Evolutionary conservation across 768 basidiomycete genomes (phyloP), one percentile per base, ranked within the genome.

Genomic region (Xerocomus brunneocitrinus): DNA sequence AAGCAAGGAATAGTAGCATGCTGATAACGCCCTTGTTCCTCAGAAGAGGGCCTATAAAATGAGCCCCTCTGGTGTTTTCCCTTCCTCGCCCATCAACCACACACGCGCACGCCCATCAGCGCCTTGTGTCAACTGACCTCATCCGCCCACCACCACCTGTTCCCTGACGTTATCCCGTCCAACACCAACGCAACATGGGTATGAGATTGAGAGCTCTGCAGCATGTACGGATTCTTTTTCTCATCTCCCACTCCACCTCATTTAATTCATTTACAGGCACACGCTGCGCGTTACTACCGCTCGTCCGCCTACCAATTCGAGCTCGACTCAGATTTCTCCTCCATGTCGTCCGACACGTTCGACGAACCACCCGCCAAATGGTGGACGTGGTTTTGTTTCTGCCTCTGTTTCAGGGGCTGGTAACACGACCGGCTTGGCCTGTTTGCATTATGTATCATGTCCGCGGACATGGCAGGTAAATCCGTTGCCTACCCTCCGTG

Each of bases 361-460:
- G 64, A 67, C 34, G 60, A 65, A 5, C 53, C 47, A 1, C 56
- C 52, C 4, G 10, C 36, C 31, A 65, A 58, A 22, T 67, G 64
- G 62, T 65, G 64, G 58, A 54, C 41, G 14, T 44, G 45, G 32
- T 49, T 45, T 16, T 58, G 58, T 30, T 54, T 58, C 14, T 58
- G 55, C 13, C 35, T 55, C 0, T 70, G 64, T 50, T 58, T 67
- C 57, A 67, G 52, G 51, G 58, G 62, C 14, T 61, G 67, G 67
- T 62, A 28, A 63, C 25, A 38, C 34, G 40, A 53, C 49, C 40
- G 36, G 41, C 31, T 22, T 54, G 43, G 61, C 25, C 25, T 22
- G 42, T 43, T 43, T 16, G 9, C 12, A 27, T 31, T 19, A 25
- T 43, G 53, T 19, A 31, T 31, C 50, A 52, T 52, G 27, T 56